phyloP scores from a whole-genome alignment of 2,329 filamentous ascomycete genomes.

The Fusarium sororula region DNA sequence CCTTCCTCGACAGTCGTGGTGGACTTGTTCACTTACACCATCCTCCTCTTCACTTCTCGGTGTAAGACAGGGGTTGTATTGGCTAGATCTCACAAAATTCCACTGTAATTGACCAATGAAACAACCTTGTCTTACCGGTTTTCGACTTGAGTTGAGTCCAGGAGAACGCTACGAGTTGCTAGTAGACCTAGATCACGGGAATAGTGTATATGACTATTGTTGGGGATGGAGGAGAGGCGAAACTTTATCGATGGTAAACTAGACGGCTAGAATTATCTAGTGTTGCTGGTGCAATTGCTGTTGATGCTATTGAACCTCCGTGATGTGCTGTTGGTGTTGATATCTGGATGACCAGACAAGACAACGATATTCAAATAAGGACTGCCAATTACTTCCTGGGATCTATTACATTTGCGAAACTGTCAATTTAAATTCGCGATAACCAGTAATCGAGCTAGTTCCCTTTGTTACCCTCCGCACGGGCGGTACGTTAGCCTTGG shows the following conservation, averaged over 20 bases:
- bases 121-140: conserved; percentile 44
- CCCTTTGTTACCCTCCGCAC: conserved; percentile 13
- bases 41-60: conserved; percentile 35
- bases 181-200: conserved; percentile 11
- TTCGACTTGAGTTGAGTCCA: conserved; percentile 17
- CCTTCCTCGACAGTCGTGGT: conserved; percentile 48
- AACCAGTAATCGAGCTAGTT: not conserved
- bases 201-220: conserved; percentile 22
- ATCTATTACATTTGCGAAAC: not conserved
- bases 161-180: conserved; percentile 23
- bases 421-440: not conserved
- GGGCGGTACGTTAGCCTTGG: not conserved
- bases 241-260: conserved; percentile 21
- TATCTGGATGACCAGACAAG: not conserved
- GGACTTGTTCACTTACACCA: conserved; percentile 52
- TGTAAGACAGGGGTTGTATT: conserved; percentile 39
- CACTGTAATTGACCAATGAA: conserved; percentile 42
- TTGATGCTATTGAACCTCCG: not conserved
- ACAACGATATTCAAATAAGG: not conserved
- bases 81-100: conserved; percentile 31
- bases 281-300: conserved; percentile 8
- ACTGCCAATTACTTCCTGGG: not conserved
- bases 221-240: conserved; percentile 4
- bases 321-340: conserved; percentile 18
- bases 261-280: not conserved